phyloP scores from a whole-genome alignment of 1,284 basidiomycete genomes.

The Malassezia restricta region DNA sequence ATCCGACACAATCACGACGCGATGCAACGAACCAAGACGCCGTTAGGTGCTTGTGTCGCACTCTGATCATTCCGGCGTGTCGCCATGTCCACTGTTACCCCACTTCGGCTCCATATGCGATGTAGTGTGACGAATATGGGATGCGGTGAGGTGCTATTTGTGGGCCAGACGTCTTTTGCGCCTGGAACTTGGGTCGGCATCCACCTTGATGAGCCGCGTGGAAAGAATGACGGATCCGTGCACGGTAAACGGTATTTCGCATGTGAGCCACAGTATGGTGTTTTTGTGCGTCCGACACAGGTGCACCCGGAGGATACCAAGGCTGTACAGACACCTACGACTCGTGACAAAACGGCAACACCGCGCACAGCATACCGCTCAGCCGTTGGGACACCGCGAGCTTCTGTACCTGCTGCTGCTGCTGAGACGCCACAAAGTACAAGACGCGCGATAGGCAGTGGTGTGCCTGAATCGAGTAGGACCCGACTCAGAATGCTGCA shows the following conservation, averaged over 20 bases:
- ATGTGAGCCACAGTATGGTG: constrained; percentile 64
- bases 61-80: too few species aligned
- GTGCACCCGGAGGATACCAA: constrained; percentile 51
- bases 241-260: constrained; percentile 72
- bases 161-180: constrained; percentile 68
- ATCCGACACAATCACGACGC: too few species aligned
- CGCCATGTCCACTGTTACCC: constrained; percentile 16
- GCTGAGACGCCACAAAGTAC: not conserved
- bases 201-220: constrained; percentile 60
- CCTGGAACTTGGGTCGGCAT: constrained; percentile 89
- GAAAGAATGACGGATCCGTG: constrained; percentile 92
- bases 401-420: not conserved
- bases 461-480: not conserved
- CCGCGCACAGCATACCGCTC: too few species aligned
- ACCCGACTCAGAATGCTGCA: not conserved
- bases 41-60: too few species aligned
- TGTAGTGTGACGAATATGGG: constrained; percentile 50
- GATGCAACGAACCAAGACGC: too few species aligned
- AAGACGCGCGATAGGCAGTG: not conserved
- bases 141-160: constrained; percentile 72
- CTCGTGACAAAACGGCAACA: too few species aligned
- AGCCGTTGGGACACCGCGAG: not conserved
- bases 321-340: too few species aligned
- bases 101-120: constrained; percentile 29
- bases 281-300: constrained; percentile 81